Percentiles rank a stretch among this genome's conserved stretches.
Evolutionary conservation across 2,329 filamentous ascomycete species (phyloP).

Genomic region (Ophiostoma angusticollis): DNA sequence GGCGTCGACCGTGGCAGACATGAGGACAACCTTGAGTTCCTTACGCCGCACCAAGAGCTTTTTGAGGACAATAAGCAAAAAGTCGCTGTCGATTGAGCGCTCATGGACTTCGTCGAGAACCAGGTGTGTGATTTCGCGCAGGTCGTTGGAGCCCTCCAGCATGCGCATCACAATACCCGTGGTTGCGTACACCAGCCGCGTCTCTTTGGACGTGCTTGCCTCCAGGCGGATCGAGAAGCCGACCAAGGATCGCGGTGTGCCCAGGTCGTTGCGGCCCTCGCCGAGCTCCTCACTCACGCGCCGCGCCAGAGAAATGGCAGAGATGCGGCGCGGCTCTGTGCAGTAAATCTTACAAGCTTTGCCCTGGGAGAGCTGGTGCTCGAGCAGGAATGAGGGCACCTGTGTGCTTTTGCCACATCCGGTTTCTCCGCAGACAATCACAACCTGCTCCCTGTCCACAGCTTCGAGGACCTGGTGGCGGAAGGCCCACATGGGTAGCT

Average conservation of each 20-base stretch:
- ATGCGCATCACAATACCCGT: slow-evolving; percentile 94
- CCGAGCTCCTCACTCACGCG: slow-evolving; percentile 92
- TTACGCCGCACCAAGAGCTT: slow-evolving; percentile 64
- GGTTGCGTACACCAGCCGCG: slow-evolving; percentile 79
- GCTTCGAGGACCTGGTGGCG: slow-evolving; percentile 63
- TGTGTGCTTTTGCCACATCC: slow-evolving; percentile 97
- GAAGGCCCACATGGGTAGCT: slow-evolving; percentile 83
- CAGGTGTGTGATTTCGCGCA: slow-evolving; percentile 82
- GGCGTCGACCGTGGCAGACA: slow-evolving; percentile 95
- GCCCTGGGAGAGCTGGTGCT: slow-evolving; percentile 72
- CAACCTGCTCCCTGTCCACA: slow-evolving; percentile 68
- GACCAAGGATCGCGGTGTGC: slow-evolving; percentile 70
- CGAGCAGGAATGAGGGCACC: slow-evolving; percentile 85
- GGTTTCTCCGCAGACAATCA: slow-evolving; percentile 93
- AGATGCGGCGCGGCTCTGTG: slow-evolving; percentile 90
- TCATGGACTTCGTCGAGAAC: slow-evolving; percentile 98
- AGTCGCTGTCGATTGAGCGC: slow-evolving; percentile 91
- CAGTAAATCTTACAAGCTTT: slow-evolving; percentile 85
- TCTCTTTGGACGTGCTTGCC: slow-evolving; percentile 69
- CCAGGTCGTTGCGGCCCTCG: slow-evolving; percentile 68
- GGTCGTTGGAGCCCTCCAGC: slow-evolving; percentile 77
- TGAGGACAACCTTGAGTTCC: slow-evolving; percentile 83
- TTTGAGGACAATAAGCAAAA: slow-evolving; percentile 81
- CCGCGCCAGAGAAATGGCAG: slow-evolving; percentile 83
- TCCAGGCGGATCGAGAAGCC: slow-evolving; percentile 93